Evolutionary conservation across 805 yeast genomes (phyloP), one percentile per base, ranked within the genome.

Genomic region (Blastobotrys americana): DNA sequence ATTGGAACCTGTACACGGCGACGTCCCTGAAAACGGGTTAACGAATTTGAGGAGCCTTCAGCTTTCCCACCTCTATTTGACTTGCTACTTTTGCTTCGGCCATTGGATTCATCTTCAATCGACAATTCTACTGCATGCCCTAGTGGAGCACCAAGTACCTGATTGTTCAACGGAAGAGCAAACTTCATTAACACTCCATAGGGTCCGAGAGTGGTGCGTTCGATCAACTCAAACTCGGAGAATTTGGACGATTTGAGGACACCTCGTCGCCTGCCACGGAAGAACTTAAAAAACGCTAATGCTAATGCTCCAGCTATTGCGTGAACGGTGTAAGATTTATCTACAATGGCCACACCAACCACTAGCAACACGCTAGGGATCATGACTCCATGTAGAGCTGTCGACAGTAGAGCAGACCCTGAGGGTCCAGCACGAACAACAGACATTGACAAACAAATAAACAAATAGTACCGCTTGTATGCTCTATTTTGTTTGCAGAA

Each of bases 1-100:
- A 86, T 80, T 42, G 97, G 96, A 4, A 96, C 88, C 69, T 90
- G 89, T 3, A 94, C 84, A 66, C 96, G 77, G 94, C 90, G 17
- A 77, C 77, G 55, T 89, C 78, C 37, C 87, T 76, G 60, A 90
- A 6, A 9, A n/a, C 19, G 8, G n/a, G 18, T 23, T n/a, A 25
- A 20, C 10, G 9, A 22, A 6, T 13, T 22, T 8, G 9, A 22
- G 10, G 35, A 18, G n/a, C n/a, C n/a, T n/a, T n/a, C n/a, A n/a
- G n/a, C n/a, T n/a, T n/a, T n/a, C n/a, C n/a, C 8, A 8, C 31
- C 9, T 17, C 4, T 35, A 3, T 13, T 42, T 16, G 35, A 16
- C 18, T 36, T n/a, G 13, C 13, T 35, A 35, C 16, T 18, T n/a
- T n/a, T n/a, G n/a, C n/a, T n/a, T 17, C 22, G 31, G 25, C 28